Evolutionary conservation across 139 green algal species (phyloP).

Genomic region (Closterium sp.): DNA sequence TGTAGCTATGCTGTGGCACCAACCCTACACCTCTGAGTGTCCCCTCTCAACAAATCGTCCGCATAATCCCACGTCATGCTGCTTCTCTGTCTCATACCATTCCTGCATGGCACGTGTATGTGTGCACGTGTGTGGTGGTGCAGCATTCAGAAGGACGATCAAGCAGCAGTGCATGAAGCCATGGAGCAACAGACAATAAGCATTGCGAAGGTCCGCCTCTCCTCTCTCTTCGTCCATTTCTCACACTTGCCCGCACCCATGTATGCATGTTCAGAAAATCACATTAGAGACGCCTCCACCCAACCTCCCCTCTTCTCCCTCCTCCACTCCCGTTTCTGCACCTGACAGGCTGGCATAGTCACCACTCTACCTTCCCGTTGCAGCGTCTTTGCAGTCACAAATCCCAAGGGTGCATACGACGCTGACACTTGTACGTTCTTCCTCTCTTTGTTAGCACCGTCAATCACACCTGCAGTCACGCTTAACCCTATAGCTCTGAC

Average conservation of each 20-base stretch:
- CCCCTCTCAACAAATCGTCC: background rate
- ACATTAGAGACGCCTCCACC: too few relatives aligned
- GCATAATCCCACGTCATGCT: background rate
- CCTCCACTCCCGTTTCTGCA: background rate
- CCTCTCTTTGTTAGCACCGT: background rate
- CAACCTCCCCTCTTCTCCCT: too few relatives aligned
- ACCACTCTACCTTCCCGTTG: constrained; percentile 75
- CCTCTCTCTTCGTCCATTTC: background rate
- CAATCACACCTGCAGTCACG: background rate
- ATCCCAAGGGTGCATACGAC: constrained; percentile 64
- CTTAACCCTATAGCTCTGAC: background rate
- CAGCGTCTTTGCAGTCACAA: constrained; percentile 60
- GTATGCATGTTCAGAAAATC: too few relatives aligned
- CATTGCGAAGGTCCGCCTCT: constrained; percentile 83
- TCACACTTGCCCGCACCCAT: background rate
- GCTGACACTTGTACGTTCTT: constrained; percentile 19
- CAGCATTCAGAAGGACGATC: constrained; percentile 65
- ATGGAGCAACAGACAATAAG: constrained; percentile 99
- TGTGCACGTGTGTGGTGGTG: background rate
- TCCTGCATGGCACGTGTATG: background rate
- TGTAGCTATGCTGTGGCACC: too few relatives aligned
- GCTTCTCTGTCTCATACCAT: background rate
- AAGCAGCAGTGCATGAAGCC: constrained; percentile 88
- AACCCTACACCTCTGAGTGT: background rate
- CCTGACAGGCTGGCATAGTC: constrained; percentile 82